phyloP scores from a whole-genome alignment of 208 protist genomes.

The Crithidia sp. region DNA sequence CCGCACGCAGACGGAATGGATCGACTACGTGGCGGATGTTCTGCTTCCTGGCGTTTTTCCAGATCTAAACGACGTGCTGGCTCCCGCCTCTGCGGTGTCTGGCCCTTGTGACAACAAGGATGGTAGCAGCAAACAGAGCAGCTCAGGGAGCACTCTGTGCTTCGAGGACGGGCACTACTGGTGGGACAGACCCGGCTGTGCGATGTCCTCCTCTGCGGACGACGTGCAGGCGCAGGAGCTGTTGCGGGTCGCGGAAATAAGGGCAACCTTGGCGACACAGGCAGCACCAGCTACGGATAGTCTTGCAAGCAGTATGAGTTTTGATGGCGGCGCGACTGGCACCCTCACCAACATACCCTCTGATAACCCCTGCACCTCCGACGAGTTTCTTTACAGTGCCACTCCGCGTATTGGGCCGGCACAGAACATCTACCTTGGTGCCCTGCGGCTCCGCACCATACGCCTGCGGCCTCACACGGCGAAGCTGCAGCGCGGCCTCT shows the following conservation, averaged over 20 bases:
- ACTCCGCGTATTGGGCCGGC: not conserved
- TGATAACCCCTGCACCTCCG: not conserved
- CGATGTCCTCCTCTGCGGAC: not conserved
- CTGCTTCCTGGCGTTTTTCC: conserved; percentile 13
- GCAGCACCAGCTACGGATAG: too few species aligned
- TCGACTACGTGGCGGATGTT: conserved; percentile 15
- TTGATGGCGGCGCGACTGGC: too few species aligned
- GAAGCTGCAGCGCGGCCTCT: conserved; percentile 17
- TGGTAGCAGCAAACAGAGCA: not conserved
- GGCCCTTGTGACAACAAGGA: not conserved
- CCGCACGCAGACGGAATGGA: conserved; percentile 25
- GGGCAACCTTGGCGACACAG: too few species aligned
- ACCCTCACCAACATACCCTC: too few species aligned
- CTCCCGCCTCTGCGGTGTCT: too few species aligned
- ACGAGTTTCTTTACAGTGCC: not conserved
- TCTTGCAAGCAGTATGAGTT: too few species aligned
- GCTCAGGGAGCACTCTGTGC: not conserved
- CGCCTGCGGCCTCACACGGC: conserved; percentile 16
- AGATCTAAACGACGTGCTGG: not conserved
- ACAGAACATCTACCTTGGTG: conserved; percentile 22
- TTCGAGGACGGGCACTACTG: not conserved
- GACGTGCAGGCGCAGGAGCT: not conserved
- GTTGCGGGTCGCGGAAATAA: too few species aligned
- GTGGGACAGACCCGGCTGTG: not conserved
- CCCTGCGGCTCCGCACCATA: conserved; percentile 17